Base-by-base conservation (phyloP, 2,329 filamentous ascomycete species). In the Apiospora kogelbergensis region DNA sequence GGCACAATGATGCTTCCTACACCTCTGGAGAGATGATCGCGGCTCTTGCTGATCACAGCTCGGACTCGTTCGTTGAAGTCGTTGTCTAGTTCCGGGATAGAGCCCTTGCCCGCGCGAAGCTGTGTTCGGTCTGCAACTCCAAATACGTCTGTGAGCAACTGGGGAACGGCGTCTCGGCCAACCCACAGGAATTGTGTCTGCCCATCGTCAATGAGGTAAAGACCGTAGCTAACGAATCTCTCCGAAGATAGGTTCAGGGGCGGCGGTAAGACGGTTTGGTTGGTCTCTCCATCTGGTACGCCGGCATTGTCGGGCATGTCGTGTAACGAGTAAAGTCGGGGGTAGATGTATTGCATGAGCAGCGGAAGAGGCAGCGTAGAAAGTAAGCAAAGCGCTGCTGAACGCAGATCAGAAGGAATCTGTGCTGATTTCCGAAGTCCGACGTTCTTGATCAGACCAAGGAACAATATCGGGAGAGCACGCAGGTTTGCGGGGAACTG, bases 121-220 rank as follows among this genome's bases (percentile, higher is more conserved):
- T 94, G 91, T 46, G 90, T 90, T 77, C 93, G 90, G 81, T 98
- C 95, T 63, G 91, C 86, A 13, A 96, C 86, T 30, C 94, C 95
- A 79, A 99, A 99, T 6, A 98, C 95, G 76, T 99, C 96, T 67
- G 87, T 82, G 48, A 98, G 85, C 41, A 99, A 87, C 77, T 97
- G 94, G 1, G 94, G 94, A 37, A 99, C 94, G 1, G 95, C 92
- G 74, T 99, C 95, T 44, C 95, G 90, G 17, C 96, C 96, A 24
- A 98, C 88, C 96, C 96, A 99, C 64, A 99, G 83, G 86, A 99
- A 99, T 79, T 99, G 96, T 6, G 94, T 98, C 81, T 98, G 95
- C 2, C 95, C 95, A 77, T 99, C 96, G 76, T 99, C 96, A 75
- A 99, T 96, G 69, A 99, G 88, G 81, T 99, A 99, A 22, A 99